Percentiles rank a stretch among this genome's conserved stretches.
These are phyloP conservation scores for Funneliformis mosseae DNA, from an alignment of 192 early-diverging fungal species.

Conservation along the genomic window DNA sequence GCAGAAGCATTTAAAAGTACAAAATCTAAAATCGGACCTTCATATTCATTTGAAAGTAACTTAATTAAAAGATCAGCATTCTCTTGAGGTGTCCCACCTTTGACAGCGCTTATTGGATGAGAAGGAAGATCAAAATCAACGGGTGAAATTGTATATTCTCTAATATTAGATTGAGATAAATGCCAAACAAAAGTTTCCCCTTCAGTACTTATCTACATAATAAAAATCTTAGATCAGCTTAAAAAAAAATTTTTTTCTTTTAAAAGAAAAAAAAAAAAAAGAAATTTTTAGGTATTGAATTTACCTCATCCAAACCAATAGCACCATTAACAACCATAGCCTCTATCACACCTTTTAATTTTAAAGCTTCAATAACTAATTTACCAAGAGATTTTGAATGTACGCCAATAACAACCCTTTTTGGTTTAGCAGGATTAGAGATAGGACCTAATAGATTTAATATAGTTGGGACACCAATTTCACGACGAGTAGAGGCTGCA, in stretches of 20 bases:
- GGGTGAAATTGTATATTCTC: conserved; percentile 69
- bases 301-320: conserved; percentile 88
- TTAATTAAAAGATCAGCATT: conserved; percentile 76
- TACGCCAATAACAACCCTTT: conserved; percentile 89
- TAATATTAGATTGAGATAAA: conserved; percentile 64
- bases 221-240: neutral
- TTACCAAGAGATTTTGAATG: conserved; percentile 75
- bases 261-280: too few relatives aligned
- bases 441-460: conserved; percentile 95
- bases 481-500: conserved; percentile 71
- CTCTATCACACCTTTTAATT: conserved; percentile 72
- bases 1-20: conserved; percentile 93
- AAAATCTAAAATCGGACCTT: conserved; percentile 77
- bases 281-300: too few relatives aligned
- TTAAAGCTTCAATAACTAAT: conserved; percentile 83
- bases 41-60: conserved; percentile 68
- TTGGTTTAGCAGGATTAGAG: conserved; percentile 84
- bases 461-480: conserved; percentile 90
- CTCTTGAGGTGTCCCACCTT: conserved; percentile 65
- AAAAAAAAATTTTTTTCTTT: neutral
- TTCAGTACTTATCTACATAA: conserved; percentile 71
- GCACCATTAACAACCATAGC: conserved; percentile 92
- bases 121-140: conserved; percentile 84
- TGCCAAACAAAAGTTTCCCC: conserved; percentile 91
- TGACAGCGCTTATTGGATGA: conserved; percentile 72